Percentiles rank a stretch among this genome's conserved stretches.
Conservation (phyloP, 2,329 filamentous ascomycete genomes). For the Beauveria bassiana region DNA sequence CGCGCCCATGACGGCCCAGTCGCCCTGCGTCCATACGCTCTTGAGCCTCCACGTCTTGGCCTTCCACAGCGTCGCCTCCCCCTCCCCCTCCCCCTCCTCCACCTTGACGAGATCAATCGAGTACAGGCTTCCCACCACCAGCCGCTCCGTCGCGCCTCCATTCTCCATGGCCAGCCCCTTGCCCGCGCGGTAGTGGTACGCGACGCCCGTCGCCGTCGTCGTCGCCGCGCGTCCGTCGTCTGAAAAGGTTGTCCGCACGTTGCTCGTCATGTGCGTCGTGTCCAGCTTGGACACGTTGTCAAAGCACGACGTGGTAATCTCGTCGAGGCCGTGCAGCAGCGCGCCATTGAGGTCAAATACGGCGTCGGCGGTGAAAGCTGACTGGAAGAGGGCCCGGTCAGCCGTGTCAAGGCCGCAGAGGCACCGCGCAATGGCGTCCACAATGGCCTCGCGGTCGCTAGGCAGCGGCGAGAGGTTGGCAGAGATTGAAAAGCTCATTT, state of each 20-base stretch:
- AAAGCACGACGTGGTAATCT: background rate
- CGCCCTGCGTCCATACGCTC: slow-evolving; percentile 7
- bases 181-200: slow-evolving; percentile 6
- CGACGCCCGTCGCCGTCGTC: slow-evolving; percentile 4
- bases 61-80: slow-evolving; percentile 4
- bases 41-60: slow-evolving; percentile 7
- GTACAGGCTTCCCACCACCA: slow-evolving; percentile 3
- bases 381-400: slow-evolving; percentile 5
- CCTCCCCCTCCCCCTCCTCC: background rate
- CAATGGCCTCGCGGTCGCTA: slow-evolving; percentile 9
- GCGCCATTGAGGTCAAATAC: slow-evolving; percentile 1
- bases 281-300: background rate
- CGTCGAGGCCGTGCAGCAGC: background rate
- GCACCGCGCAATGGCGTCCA: slow-evolving; percentile 4
- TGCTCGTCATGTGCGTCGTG: slow-evolving; percentile 9
- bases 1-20: slow-evolving; percentile 7
- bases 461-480: background rate
- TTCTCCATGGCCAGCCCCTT: background rate
- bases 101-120: slow-evolving; percentile 4
- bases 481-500: slow-evolving; percentile 3
- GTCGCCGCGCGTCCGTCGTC: slow-evolving; percentile 1
- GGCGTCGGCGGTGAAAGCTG: slow-evolving; percentile 5
- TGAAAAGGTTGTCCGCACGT: background rate
- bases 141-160: background rate
- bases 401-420: slow-evolving; percentile 2